Evolutionary conservation across 1,284 basidiomycete species (phyloP).

Genomic region (Irpex sp.): DNA sequence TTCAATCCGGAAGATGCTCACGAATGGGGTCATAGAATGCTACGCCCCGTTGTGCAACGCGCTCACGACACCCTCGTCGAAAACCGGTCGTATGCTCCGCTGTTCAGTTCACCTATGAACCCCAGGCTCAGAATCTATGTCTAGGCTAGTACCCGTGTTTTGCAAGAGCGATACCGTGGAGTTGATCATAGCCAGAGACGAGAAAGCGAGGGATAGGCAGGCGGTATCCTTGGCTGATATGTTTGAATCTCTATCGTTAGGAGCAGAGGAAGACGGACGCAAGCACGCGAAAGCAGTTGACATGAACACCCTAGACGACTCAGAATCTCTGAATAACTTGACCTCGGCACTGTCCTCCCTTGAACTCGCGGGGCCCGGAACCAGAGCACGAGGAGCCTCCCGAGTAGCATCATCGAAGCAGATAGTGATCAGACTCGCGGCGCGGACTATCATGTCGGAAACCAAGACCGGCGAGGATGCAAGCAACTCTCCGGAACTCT

Average conservation of each 20-base stretch:
- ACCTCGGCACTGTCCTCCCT: too few relatives aligned
- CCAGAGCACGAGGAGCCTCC: too few relatives aligned
- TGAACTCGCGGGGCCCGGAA: too few relatives aligned
- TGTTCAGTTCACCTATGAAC: not conserved
- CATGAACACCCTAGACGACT: not conserved
- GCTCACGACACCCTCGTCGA: conserved; percentile 22
- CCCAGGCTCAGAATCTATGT: not conserved
- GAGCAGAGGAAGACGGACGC: not conserved
- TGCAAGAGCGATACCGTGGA: not conserved
- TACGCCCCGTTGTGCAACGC: conserved; percentile 20
- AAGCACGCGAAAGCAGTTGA: not conserved
- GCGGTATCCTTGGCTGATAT: not conserved
- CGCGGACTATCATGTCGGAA: too few relatives aligned
- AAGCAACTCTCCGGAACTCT: too few relatives aligned
- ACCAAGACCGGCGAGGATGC: too few relatives aligned
- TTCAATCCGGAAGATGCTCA: conserved; percentile 20
- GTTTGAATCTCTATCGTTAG: not conserved
- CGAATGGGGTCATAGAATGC: conserved; percentile 23
- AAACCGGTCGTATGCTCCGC: conserved; percentile 14
- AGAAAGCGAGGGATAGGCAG: not conserved
- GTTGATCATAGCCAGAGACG: not conserved
- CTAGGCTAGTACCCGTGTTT: not conserved
- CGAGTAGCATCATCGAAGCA: too few relatives aligned
- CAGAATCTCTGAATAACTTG: not conserved
- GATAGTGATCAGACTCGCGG: too few relatives aligned